Conservation (phyloP, 768 basidiomycete genomes). For the Mycena amicta region DNA sequence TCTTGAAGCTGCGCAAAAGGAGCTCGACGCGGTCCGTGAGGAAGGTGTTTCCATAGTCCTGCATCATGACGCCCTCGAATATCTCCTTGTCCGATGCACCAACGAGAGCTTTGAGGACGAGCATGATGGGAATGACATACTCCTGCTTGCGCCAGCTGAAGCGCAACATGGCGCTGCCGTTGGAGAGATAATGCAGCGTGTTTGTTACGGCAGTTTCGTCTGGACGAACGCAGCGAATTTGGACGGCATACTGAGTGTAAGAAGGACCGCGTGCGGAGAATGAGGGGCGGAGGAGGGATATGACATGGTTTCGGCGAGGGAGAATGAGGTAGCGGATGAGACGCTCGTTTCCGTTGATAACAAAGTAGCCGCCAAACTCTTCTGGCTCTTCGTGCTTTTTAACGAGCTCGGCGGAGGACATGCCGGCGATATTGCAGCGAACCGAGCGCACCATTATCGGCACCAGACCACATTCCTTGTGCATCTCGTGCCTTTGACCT, state of each 20-base stretch:
- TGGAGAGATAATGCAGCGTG: slow-evolving; percentile 95
- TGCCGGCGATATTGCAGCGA: slow-evolving; percentile 85
- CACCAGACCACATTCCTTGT: slow-evolving; percentile 88
- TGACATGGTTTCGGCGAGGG: slow-evolving; percentile 93
- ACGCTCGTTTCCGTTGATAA: slow-evolving; percentile 98
- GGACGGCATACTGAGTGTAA: slow-evolving; percentile 92
- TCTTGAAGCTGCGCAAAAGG: slow-evolving; percentile 92
- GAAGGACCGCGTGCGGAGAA: slow-evolving; percentile 93
- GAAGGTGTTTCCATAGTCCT: slow-evolving; percentile 96
- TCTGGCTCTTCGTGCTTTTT: slow-evolving; percentile 93
- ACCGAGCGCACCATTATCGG: slow-evolving; percentile 98
- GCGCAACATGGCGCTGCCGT: slow-evolving; percentile 94
- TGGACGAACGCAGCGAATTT: slow-evolving; percentile 91
- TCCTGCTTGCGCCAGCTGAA: slow-evolving; percentile 98
- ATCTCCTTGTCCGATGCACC: slow-evolving; percentile 94
- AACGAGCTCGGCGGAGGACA: slow-evolving; percentile 87
- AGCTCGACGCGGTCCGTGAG: slow-evolving; percentile 96
- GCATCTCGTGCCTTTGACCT: slow-evolving; percentile 66
- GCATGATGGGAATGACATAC: slow-evolving; percentile 97
- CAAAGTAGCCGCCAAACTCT: slow-evolving; percentile 98
- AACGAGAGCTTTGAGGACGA: slow-evolving; percentile 91
- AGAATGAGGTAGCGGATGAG: slow-evolving; percentile 97
- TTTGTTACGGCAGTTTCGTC: slow-evolving; percentile 96
- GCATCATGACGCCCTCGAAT: slow-evolving; percentile 95
- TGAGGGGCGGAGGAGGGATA: slow-evolving; percentile 87